Evolutionary conservation across 2,329 filamentous ascomycete species (phyloP), one percentile per base, ranked within the genome.

Genomic region (Ceratocystis smalleyi): DNA sequence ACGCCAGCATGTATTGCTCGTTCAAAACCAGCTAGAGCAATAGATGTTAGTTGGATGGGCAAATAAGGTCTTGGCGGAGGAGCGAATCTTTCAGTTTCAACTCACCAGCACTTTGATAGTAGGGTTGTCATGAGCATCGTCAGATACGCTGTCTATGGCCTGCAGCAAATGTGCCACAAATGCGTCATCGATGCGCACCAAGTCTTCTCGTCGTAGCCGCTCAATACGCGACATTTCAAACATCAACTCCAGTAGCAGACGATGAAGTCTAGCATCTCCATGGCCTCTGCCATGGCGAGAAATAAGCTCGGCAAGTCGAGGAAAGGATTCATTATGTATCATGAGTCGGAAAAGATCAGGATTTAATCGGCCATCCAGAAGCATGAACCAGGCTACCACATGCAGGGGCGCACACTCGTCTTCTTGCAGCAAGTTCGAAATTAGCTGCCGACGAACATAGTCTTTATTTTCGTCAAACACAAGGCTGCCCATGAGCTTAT

Each of bases 141-240:
- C 85, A 5, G 90, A 94, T 4, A 92, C 79, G 67, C 88, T 82
- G 75, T 97, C 92, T 71, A 96, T 92, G 65, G 96, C 85, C 68
- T 86, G 81, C 71, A 97, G 91, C 8, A 99, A 82, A 71, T 89
- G 87, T 43, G 83, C 80, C 66, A 97, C 81, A 73, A 99, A 96
- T 61, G 81, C 81, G 71, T 99, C 94, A 69, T 86, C 81, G 35
- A 87, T 87, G 65, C 83, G 89, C 75, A 82, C 70, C 68, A 99
- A 76, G 72, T 99, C 92, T 68, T 89, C 84, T 67, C 81, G 76
- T 64, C 82, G 85, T 66, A 99, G 77, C 68, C 85, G 83, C 74
- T 97, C 91, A 72, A 97, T 90, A 67, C 95, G 83, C 55, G 90
- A 91, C 88, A 96, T 96, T 77, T 97, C 94, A 75, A 96, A 99